Percentiles rank a stretch among this genome's conserved stretches.
Evolutionary conservation across 495 filamentous ascomycete species (phyloP).

Genomic region (Evernia prunastri): DNA sequence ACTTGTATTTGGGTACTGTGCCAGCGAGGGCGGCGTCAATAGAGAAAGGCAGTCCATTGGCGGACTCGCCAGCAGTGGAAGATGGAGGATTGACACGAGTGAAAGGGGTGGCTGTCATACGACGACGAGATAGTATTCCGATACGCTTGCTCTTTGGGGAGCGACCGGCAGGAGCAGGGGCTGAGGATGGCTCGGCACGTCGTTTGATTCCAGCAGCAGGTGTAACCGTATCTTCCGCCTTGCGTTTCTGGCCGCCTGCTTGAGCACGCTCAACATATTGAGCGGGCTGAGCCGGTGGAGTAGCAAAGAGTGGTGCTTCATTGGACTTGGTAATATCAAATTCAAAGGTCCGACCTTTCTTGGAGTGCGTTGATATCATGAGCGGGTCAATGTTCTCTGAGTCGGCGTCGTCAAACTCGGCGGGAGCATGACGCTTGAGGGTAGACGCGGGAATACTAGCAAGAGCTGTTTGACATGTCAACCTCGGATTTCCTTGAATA

Average conservation of each 20-base stretch:
- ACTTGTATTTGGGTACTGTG: conserved; percentile 36
- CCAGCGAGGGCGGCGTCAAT: conserved; percentile 71
- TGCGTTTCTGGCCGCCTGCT: conserved; percentile 31
- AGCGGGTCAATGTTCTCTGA: conserved; percentile 77
- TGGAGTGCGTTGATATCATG: conserved; percentile 56
- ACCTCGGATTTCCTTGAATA: background rate
- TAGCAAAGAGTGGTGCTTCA: conserved; percentile 38
- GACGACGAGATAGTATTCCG: conserved; percentile 56
- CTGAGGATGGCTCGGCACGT: conserved; percentile 41
- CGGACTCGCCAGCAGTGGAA: conserved; percentile 33
- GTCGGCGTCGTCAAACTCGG: conserved; percentile 49
- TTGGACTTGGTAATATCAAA: conserved; percentile 34
- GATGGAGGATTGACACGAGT: conserved; percentile 53
- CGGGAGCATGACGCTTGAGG: conserved; percentile 36
- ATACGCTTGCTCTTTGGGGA: conserved; percentile 56
- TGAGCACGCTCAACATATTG: conserved; percentile 27
- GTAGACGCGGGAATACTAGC: conserved; percentile 25
- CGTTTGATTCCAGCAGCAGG: conserved; percentile 35
- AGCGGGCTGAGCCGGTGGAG: conserved; percentile 24
- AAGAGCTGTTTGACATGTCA: conserved; percentile 11
- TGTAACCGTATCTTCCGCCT: conserved; percentile 25
- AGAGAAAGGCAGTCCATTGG: conserved; percentile 56
- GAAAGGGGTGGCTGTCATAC: conserved; percentile 46
- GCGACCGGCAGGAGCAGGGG: conserved; percentile 57
- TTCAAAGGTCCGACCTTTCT: conserved; percentile 49